phyloP scores from a whole-genome alignment of 306 rosid genomes.

The Pyrus communis region DNA sequence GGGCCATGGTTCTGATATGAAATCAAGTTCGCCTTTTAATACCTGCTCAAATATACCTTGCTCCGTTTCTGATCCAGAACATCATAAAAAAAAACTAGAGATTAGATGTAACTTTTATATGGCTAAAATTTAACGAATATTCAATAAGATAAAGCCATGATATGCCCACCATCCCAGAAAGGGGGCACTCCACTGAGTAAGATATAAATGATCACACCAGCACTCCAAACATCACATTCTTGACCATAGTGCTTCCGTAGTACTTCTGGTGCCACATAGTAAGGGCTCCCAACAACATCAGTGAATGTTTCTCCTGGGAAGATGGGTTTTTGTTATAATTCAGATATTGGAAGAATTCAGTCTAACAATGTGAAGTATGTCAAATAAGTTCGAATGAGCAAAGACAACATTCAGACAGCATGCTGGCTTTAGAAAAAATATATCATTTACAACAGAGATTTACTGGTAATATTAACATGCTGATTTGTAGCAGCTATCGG shows the following conservation, averaged over 20 bases:
- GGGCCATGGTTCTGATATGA: slow-evolving; percentile 95
- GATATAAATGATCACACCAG: slow-evolving; percentile 91
- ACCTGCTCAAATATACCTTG: slow-evolving; percentile 97
- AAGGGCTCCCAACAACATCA: slow-evolving; percentile 98
- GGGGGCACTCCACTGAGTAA: slow-evolving; percentile 94
- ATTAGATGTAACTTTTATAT: slow-evolving; percentile 1
- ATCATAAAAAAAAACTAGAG: slow-evolving; percentile 10
- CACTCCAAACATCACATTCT: slow-evolving; percentile 97
- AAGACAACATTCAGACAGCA: neutral
- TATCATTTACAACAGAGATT: neutral
- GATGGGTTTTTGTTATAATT: slow-evolving; percentile 19
- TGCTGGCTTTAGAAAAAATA: neutral
- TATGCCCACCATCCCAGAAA: slow-evolving; percentile 88
- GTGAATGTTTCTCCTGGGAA: slow-evolving; percentile 75
- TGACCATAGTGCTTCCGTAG: slow-evolving; percentile 76
- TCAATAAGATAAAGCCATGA: neutral
- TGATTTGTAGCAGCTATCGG: neutral
- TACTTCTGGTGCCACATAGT: slow-evolving; percentile 98
- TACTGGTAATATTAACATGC: too few relatives aligned
- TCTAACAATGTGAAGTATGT: neutral
- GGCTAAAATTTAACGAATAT: neutral
- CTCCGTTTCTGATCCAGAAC: slow-evolving; percentile 64
- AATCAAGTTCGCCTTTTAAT: slow-evolving; percentile 86
- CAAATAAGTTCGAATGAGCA: slow-evolving; percentile 2
- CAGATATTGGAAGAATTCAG: neutral